Evolutionary conservation across 345 rosid genomes (phyloP).

Genomic region (Linum usitatissimum): DNA sequence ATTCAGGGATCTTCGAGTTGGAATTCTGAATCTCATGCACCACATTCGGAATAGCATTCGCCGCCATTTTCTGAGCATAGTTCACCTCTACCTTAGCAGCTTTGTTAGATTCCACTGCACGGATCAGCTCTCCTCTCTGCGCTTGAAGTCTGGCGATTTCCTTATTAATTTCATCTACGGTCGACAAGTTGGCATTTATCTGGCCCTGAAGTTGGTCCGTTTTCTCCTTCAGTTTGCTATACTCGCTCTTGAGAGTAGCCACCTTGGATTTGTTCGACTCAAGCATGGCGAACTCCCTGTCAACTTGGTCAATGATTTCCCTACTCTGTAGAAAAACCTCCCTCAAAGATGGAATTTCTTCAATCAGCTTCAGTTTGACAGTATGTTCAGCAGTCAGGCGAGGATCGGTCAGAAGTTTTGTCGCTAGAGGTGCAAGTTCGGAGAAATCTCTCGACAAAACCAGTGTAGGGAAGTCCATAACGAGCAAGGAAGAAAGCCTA

Average conservation of each 20-base stretch:
- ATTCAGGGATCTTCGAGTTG: conserved; percentile 34
- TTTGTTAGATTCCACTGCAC: conserved; percentile 27
- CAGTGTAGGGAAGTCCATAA: conserved; percentile 44
- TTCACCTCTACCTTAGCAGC: conserved; percentile 30
- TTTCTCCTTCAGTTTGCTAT: conserved; percentile 43
- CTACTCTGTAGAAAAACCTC: conserved; percentile 45
- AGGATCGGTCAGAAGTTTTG: conserved; percentile 44
- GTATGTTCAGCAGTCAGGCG: conserved; percentile 46
- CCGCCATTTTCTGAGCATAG: conserved; percentile 38
- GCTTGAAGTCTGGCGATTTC: conserved; percentile 46
- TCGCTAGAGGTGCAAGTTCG: conserved; percentile 36
- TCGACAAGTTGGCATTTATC: conserved; percentile 28
- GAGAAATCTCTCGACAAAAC: conserved; percentile 32
- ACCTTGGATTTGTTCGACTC: conserved; percentile 47
- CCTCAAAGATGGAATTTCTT: conserved; percentile 51
- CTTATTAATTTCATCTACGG: conserved; percentile 42
- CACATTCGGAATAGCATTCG: conserved; percentile 34
- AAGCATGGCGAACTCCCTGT: conserved; percentile 32
- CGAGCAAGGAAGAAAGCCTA: conserved; percentile 47
- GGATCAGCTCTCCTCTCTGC: conserved; percentile 28
- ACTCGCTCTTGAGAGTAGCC: conserved; percentile 45
- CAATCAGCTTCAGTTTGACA: conserved; percentile 49
- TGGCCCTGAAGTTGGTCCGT: conserved; percentile 34
- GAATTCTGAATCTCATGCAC: conserved; percentile 49
- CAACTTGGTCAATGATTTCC: conserved; percentile 29